phyloP scores from a whole-genome alignment of 2,329 filamentous ascomycete species.

The Stachybotrys chartarum region DNA sequence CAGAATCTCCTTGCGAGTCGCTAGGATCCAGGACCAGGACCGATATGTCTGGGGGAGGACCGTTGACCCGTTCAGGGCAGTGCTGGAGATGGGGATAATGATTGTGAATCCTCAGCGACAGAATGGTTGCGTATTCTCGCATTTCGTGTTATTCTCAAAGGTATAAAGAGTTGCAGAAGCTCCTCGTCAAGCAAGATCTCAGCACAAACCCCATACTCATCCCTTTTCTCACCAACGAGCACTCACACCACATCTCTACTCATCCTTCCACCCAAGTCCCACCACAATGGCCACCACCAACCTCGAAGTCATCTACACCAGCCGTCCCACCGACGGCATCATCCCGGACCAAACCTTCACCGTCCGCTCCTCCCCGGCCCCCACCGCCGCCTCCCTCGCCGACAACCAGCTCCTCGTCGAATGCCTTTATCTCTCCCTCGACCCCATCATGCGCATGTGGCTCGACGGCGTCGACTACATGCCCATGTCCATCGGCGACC shows the following conservation, averaged over 20 bases:
- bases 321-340: constrained; percentile 48
- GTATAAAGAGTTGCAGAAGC: background rate
- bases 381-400: constrained; percentile 41
- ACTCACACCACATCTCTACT: background rate
- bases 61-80: background rate
- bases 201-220: background rate
- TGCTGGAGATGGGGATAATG: background rate
- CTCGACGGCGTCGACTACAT: constrained; percentile 52
- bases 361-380: constrained; percentile 36
- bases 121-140: background rate
- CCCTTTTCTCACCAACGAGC: background rate
- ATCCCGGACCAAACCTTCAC: constrained; percentile 54
- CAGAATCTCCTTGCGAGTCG: too few species aligned
- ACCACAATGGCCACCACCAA: constrained; percentile 1
- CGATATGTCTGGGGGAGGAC: too few species aligned
- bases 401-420: constrained; percentile 51
- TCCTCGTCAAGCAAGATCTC: background rate
- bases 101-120: background rate
- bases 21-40: too few species aligned
- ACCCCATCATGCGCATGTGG: constrained; percentile 64
- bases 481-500: constrained; percentile 53
- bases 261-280: background rate
- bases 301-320: constrained; percentile 41
- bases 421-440: constrained; percentile 52
- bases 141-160: background rate